Conservation (phyloP, 2,329 filamentous ascomycete species). For the Aspergillus latus region DNA sequence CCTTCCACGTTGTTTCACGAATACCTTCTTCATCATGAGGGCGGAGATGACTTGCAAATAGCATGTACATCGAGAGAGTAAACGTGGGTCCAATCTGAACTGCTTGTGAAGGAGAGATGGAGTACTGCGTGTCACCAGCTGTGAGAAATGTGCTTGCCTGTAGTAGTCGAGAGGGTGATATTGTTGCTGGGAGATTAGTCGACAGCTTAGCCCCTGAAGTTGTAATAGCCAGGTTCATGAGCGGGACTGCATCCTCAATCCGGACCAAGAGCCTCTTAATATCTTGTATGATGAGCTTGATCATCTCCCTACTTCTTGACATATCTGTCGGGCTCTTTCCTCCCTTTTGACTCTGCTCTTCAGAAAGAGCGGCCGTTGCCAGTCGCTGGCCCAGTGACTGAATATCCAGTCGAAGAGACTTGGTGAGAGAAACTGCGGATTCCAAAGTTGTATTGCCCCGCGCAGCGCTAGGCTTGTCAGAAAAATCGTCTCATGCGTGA, state of each 20-base stretch:
- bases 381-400: conserved; percentile 74
- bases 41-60: conserved; percentile 77
- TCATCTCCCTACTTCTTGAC: conserved; percentile 61
- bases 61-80: conserved; percentile 87
- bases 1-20: conserved; percentile 81
- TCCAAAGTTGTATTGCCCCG: conserved; percentile 79
- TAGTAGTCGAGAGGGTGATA: conserved; percentile 85
- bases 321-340: conserved; percentile 45
- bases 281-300: conserved; percentile 69
- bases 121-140: conserved; percentile 81
- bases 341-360: conserved; percentile 45
- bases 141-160: conserved; percentile 92
- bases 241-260: conserved; percentile 87
- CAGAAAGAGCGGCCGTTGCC: conserved; percentile 65
- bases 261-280: conserved; percentile 72
- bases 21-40: conserved; percentile 57
- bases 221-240: conserved; percentile 90
- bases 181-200: conserved; percentile 72
- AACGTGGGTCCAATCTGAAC: conserved; percentile 88
- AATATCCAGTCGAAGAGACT: conserved; percentile 79
- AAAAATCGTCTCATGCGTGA: not conserved
- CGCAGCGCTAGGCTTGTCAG: conserved; percentile 53
- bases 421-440: conserved; percentile 79
- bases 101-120: conserved; percentile 59
- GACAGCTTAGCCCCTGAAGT: conserved; percentile 87